Conservation (phyloP, 1,139 yeast species). For the Candida glucosophila region DNA sequence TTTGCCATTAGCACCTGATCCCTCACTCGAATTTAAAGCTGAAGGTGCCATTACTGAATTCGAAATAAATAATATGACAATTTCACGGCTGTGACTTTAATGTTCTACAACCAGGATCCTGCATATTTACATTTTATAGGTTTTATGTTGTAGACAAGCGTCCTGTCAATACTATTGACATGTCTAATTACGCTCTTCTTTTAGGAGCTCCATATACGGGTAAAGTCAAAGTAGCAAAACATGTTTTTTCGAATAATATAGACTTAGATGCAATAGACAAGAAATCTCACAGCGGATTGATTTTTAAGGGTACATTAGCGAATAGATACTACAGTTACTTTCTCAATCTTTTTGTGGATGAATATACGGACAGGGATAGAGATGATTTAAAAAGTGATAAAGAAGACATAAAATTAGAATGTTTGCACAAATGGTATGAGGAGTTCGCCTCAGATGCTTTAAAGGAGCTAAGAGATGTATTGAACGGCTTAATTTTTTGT, state of each 20-base stretch:
- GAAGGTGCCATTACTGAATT: no score
- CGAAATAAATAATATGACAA: no score
- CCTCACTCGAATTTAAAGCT: no score
- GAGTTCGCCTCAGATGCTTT: slow-evolving; percentile 25
- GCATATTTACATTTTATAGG: no score
- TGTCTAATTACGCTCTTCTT: slow-evolving; percentile 29
- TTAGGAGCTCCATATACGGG: slow-evolving; percentile 33
- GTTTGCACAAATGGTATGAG: slow-evolving; percentile 17
- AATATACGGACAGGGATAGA: slow-evolving; percentile 30
- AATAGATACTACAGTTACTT: slow-evolving; percentile 27
- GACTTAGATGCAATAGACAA: slow-evolving; percentile 6
- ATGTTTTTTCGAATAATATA: slow-evolving; percentile 9
- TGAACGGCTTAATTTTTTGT: slow-evolving; percentile 33
- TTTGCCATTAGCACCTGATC: no score
- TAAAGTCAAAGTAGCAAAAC: slow-evolving; percentile 21
- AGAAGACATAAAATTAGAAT: slow-evolving; percentile 6
- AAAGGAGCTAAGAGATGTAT: slow-evolving; percentile 27
- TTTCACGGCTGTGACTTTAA: no score
- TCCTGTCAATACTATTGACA: no score
- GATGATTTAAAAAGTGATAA: no score
- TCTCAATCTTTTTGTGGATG: slow-evolving; percentile 30
- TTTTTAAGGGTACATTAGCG: slow-evolving; percentile 16
- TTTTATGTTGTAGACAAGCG: no score
- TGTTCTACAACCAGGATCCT: no score
- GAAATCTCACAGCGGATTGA: slow-evolving; percentile 29